Evolutionary conservation across 2,329 filamentous ascomycete species (phyloP).

Genomic region (Colletotrichum acutatum): DNA sequence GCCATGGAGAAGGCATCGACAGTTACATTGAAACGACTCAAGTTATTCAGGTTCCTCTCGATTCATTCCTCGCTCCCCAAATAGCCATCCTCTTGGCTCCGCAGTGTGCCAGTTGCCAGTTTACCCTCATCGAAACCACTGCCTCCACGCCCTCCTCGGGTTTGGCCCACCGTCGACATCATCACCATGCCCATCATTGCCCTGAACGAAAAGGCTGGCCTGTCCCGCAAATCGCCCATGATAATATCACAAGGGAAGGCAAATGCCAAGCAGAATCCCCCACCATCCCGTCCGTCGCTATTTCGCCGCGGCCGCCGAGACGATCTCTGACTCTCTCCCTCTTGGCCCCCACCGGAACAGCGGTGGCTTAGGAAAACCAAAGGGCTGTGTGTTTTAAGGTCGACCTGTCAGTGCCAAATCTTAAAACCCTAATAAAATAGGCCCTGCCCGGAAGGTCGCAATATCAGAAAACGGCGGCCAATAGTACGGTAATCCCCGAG

Average conservation of each 20-base stretch:
- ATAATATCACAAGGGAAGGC: neutral
- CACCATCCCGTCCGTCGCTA: neutral
- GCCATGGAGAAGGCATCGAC: neutral
- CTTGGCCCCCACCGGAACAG: neutral
- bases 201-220: neutral
- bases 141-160: neutral
- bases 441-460: neutral
- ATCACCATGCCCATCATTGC: neutral
- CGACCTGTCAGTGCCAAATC: conserved; percentile 10
- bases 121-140: neutral
- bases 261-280: neutral
- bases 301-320: neutral
- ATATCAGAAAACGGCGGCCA: neutral
- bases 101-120: neutral
- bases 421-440: conserved; percentile 1
- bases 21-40: neutral
- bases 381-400: conserved; percentile 2
- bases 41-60: neutral
- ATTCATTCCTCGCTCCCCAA: neutral
- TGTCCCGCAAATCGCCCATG: neutral
- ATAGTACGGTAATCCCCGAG: neutral
- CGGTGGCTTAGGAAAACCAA: neutral
- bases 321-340: neutral
- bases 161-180: conserved; percentile 18
- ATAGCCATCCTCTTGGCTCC: neutral